A percentile compares a stretch with the other conserved stretches of the same genome.
These are phyloP conservation scores for Trichoderma hamatum DNA, from an alignment of 2,329 filamentous ascomycete genomes.

Conservation along the genomic window DNA sequence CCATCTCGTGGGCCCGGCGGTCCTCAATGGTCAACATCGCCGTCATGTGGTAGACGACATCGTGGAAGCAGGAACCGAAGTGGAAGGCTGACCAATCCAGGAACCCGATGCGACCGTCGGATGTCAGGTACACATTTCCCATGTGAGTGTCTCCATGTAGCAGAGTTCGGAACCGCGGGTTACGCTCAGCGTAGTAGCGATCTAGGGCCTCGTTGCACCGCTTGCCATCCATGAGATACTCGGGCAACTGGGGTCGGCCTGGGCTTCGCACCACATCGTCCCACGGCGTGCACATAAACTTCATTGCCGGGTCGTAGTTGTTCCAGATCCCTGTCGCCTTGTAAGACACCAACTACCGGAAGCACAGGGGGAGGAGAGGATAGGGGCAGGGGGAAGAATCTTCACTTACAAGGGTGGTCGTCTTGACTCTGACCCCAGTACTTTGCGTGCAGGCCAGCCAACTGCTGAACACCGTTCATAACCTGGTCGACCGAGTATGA, in stretches of 20 bases:
- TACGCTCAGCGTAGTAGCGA: constrained; percentile 14
- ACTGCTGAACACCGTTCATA: constrained; percentile 10
- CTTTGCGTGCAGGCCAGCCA: constrained; percentile 15
- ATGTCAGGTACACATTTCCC: constrained; percentile 12
- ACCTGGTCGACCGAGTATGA: constrained; percentile 14
- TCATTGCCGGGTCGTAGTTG: constrained; percentile 20
- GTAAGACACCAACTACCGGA: background rate
- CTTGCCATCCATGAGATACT: constrained; percentile 13
- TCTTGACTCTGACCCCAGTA: constrained; percentile 20
- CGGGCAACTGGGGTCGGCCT: constrained; percentile 7
- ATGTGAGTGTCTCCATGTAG: constrained; percentile 12
- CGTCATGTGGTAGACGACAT: constrained; percentile 22
- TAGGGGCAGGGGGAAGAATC: background rate
- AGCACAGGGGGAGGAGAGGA: background rate
- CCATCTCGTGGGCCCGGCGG: constrained; percentile 12
- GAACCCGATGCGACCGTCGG: constrained; percentile 8
- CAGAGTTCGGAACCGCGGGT: constrained; percentile 10
- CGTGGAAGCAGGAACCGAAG: constrained; percentile 18
- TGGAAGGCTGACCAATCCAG: constrained; percentile 18
- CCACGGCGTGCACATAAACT: constrained; percentile 19
- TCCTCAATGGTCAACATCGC: constrained; percentile 15
- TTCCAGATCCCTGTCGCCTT: constrained; percentile 11
- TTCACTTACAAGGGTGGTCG: constrained; percentile 20
- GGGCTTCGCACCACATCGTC: constrained; percentile 10
- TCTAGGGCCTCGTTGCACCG: constrained; percentile 13